Base-by-base conservation (phyloP, 2,329 filamentous ascomycete genomes). In the Paraphaeosphaeria sporulosa region DNA sequence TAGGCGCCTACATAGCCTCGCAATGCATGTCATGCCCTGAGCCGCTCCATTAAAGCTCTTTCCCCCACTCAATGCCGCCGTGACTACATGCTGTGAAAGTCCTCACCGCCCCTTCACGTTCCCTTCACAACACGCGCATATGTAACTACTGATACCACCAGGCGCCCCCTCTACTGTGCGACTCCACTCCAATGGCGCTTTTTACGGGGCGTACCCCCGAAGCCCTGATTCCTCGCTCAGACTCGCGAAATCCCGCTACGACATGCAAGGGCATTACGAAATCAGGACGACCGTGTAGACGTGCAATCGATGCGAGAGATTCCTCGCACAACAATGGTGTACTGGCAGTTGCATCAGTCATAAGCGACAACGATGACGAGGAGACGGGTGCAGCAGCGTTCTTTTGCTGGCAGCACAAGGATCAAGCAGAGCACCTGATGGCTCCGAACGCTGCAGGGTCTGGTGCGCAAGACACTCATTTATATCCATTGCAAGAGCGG, bases 321-420 rank as follows among this genome's bases (percentile, higher is more conserved):
- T 63, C 79, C 50, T 66, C 72, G 51, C 66, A 74, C 10, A 67
- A 74, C n/a, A 67, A 73, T 52, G 79, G 78, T 9, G 79, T 81
- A 3, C 70, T 82, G 6, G 80, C 69, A 13, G 73, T 82, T 2
- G 70, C 77, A 2, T 76, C 79, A 10, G 78, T 81, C 6, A 61
- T 66, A 17, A 65, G 65, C 38, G 71, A 74, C 43, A 68, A 69
- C 52, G 84, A 87, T 61, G 83, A 85, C 2, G 79, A 82, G 58
- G 84, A 87, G 50, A 85, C 87, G 62, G 83, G 80, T 36, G 87
- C 89, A 59, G 78, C 79, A 4, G 83, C 79, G n/a, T 85, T 89
- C 52, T 97, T 93, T 80, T 98, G 94, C 82, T 97, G 92, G 90
- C 93, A 97, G 76, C 95, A 99, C 81, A 94, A 92, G 75, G 92